Conservation (phyloP, 1,284 basidiomycete species). For the Trametes polyzona region DNA sequence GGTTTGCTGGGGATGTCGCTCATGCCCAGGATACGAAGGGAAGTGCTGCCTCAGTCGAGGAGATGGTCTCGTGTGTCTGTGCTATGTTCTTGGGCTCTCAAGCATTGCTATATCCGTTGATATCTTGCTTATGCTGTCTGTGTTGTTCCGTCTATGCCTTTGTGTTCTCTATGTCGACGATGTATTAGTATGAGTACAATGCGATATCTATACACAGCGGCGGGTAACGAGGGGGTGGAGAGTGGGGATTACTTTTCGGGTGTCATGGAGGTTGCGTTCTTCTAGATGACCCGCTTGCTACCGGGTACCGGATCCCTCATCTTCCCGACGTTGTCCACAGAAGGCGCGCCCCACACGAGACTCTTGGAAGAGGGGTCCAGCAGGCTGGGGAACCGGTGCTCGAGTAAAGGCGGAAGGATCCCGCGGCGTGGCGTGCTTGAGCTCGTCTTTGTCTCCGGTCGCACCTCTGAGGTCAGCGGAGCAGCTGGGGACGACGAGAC, state of each 20-base stretch:
- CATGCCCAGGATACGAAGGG: constrained; percentile 13
- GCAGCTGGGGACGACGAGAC: constrained; percentile 7
- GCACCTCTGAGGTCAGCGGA: constrained; percentile 5
- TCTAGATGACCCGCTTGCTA: constrained; percentile 12
- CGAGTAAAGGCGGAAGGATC: constrained; percentile 50
- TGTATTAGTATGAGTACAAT: constrained; percentile 23
- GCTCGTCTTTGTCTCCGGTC: constrained; percentile 11
- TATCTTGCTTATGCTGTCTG: constrained; percentile 1
- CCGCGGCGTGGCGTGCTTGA: constrained; percentile 36
- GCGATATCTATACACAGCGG: constrained; percentile 16
- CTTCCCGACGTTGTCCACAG: constrained; percentile 59
- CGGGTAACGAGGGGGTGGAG: constrained; percentile 1
- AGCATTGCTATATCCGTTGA: constrained; percentile 3
- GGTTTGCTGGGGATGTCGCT: constrained; percentile 19
- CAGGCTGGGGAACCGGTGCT: constrained; percentile 49
- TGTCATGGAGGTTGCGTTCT: neutral
- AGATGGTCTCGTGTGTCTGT: constrained; percentile 2
- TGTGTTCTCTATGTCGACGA: neutral
- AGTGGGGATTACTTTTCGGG: constrained; percentile 17
- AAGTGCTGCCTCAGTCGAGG: neutral
- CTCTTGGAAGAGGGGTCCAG: constrained; percentile 65
- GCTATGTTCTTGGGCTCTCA: constrained; percentile 9
- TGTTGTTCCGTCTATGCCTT: neutral
- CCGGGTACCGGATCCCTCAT: constrained; percentile 29
- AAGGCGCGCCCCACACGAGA: constrained; percentile 70